phyloP scores from a whole-genome alignment of 768 basidiomycete genomes.

The Chalciporus chontae region DNA sequence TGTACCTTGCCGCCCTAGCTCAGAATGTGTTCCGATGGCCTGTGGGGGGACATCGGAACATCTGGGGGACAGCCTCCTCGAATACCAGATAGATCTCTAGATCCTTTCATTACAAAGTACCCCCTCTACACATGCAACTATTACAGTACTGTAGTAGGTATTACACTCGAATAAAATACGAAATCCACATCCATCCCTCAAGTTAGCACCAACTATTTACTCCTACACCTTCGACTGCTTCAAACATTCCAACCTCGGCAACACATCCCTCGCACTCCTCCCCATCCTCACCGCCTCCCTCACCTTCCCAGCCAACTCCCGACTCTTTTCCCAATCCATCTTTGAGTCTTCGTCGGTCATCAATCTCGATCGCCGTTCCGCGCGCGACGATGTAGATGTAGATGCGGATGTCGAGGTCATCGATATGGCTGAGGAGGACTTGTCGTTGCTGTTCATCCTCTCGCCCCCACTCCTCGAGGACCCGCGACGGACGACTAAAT shows the following conservation, averaged over 20 bases:
- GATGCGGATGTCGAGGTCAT: neutral
- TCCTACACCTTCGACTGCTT: constrained; percentile 10
- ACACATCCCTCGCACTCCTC: constrained; percentile 16
- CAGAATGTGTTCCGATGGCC: too few species aligned
- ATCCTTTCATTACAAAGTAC: too few species aligned
- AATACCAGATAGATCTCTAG: too few species aligned
- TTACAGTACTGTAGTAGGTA: neutral
- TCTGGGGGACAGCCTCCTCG: too few species aligned
- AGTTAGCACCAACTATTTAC: neutral
- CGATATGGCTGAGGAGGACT: neutral
- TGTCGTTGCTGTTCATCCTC: constrained; percentile 16
- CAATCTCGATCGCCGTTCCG: neutral
- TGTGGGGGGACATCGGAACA: too few species aligned
- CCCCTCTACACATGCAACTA: neutral
- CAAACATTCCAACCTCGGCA: constrained; percentile 28
- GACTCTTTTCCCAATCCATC: constrained; percentile 29
- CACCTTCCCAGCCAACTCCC: constrained; percentile 19
- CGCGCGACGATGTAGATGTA: neutral
- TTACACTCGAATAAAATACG: neutral
- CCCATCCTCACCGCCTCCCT: constrained; percentile 20
- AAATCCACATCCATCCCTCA: too few species aligned
- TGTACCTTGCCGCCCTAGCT: too few species aligned
- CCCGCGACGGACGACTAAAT: constrained; percentile 33
- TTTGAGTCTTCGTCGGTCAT: constrained; percentile 7
- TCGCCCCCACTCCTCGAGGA: constrained; percentile 13